Evolutionary conservation across 169 alveolate genomes (phyloP).

Genomic region (Babesia bovis): DNA sequence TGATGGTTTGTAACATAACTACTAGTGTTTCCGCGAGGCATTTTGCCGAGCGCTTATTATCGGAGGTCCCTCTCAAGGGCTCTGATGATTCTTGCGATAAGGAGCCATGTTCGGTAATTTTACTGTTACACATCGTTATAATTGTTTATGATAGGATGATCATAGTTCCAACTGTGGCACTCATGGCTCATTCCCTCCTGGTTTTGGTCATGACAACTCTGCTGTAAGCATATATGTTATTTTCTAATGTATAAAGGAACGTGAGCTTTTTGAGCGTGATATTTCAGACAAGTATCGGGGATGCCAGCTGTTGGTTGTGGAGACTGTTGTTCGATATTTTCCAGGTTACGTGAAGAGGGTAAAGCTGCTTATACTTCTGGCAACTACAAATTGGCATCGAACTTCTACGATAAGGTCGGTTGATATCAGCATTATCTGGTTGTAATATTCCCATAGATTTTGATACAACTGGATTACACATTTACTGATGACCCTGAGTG

Average conservation of each 20-base stretch:
- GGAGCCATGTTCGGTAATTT: neutral
- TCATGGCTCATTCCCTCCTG: neutral
- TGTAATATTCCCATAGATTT: slow-evolving; percentile 4
- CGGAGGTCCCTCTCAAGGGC: neutral
- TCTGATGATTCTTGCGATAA: neutral
- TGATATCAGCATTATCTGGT: neutral
- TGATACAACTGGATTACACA: slow-evolving; percentile 67
- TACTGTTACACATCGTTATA: neutral
- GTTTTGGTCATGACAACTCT: slow-evolving; percentile 17
- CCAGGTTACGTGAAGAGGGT: slow-evolving; percentile 57
- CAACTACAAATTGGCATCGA: slow-evolving; percentile 35
- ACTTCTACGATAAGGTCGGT: slow-evolving; percentile 57
- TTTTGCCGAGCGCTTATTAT: slow-evolving; percentile 23
- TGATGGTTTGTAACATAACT: neutral
- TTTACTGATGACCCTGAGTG: slow-evolving; percentile 56
- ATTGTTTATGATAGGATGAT: neutral
- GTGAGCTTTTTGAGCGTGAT: slow-evolving; percentile 28
- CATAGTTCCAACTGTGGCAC: neutral
- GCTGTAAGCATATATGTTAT: neutral
- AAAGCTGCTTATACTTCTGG: slow-evolving; percentile 32
- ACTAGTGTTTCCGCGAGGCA: slow-evolving; percentile 3
- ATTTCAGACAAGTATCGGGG: slow-evolving; percentile 20
- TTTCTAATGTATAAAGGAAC: slow-evolving; percentile 10
- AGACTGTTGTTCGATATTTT: too few relatives aligned
- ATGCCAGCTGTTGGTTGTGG: slow-evolving; percentile 13